These are phyloP conservation scores for Neolentinus lepideus DNA, from an alignment of 1,284 basidiomycete species.

Conservation along the genomic window DNA sequence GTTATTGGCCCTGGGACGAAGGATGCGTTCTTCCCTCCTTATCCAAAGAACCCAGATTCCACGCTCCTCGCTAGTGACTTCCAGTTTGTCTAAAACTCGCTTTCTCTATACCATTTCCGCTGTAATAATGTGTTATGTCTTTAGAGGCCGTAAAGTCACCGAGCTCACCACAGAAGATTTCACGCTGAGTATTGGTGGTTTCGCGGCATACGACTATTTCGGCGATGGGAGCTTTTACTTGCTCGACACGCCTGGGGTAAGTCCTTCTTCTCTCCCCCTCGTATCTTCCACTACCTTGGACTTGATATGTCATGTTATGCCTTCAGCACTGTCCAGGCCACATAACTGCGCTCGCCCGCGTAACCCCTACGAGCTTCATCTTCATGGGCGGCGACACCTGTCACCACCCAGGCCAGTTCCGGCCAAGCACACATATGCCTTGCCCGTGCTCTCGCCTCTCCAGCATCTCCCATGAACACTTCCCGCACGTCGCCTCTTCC, in stretches of 20 bases:
- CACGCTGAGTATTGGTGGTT: conserved; percentile 7
- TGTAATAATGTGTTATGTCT: background rate
- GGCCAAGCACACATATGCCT: conserved; percentile 12
- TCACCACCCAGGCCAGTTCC: conserved; percentile 16
- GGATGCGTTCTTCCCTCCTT: background rate
- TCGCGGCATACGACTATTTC: conserved; percentile 12
- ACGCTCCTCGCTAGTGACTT: conserved; percentile 14
- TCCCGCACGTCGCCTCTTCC: conserved; percentile 10
- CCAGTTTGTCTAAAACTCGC: background rate
- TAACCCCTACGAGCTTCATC: conserved; percentile 15
- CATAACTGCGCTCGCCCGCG: conserved; percentile 15
- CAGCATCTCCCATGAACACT: conserved; percentile 6
- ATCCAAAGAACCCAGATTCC: conserved; percentile 9
- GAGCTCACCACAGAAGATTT: conserved; percentile 5
- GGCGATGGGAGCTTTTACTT: conserved; percentile 14
- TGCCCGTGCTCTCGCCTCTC: conserved; percentile 12
- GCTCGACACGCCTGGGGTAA: conserved; percentile 12
- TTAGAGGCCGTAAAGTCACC: conserved; percentile 7
- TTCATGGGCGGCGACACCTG: conserved; percentile 17
- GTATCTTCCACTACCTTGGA: background rate
- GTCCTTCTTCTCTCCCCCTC: background rate
- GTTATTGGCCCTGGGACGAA: conserved; percentile 12
- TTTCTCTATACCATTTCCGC: background rate
- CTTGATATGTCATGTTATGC: too few relatives aligned
- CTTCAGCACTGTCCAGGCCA: conserved; percentile 12